A percentile compares a stretch with the other conserved stretches of the same genome.
Conservation (phyloP, 345 rosid genomes). For the Gossypium raimondii region DNA sequence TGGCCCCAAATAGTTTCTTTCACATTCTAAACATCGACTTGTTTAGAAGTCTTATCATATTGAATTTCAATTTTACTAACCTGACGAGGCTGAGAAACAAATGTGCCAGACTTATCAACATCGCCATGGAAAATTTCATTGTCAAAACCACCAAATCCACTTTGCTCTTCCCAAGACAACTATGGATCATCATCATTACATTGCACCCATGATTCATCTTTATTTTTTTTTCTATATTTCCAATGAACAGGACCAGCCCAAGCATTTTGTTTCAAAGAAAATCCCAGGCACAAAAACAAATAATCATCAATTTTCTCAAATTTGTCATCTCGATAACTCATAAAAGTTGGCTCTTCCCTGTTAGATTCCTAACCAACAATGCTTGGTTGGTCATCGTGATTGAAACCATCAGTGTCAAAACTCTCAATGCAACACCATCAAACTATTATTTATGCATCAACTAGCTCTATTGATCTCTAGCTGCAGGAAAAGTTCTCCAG, state of each 20-base stretch:
- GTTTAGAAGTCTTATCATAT: constrained; percentile 84
- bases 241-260: constrained; percentile 99
- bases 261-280: constrained; percentile 63
- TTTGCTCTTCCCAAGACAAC: constrained; percentile 61
- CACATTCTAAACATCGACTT: constrained; percentile 80
- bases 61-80: constrained; percentile 75
- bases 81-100: constrained; percentile 93
- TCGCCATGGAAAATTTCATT: constrained; percentile 54
- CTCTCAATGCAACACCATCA: constrained; percentile 49
- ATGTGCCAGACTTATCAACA: constrained; percentile 43
- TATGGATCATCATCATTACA: constrained; percentile 44
- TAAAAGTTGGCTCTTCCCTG: constrained; percentile 43
- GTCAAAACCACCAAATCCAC: constrained; percentile 47
- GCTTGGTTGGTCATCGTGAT: constrained; percentile 49
- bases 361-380: constrained; percentile 40
- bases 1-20: constrained; percentile 85
- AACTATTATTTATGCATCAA: constrained; percentile 33
- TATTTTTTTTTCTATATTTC: constrained; percentile 56
- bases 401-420: constrained; percentile 39
- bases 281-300: constrained; percentile 67
- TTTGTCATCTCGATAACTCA: constrained; percentile 47
- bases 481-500: constrained; percentile 41
- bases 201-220: constrained; percentile 50
- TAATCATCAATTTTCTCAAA: constrained; percentile 57
- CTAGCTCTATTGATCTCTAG: constrained; percentile 37